These are phyloP conservation scores for Murraya koenigii DNA, from an alignment of 345 rosid species.

Conservation along the genomic window DNA sequence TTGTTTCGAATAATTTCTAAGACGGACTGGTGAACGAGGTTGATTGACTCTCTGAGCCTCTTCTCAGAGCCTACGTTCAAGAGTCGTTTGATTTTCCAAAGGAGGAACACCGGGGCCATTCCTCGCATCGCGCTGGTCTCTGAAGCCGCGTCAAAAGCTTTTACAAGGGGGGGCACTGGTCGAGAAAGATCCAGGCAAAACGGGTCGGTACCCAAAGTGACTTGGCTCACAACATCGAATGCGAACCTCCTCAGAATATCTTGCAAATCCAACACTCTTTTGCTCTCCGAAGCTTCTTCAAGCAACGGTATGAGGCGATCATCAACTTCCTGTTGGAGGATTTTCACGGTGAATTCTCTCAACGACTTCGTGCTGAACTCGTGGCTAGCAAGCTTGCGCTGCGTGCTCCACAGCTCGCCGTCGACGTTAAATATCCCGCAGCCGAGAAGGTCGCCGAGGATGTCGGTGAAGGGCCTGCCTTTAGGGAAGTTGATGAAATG, in stretches of 20 bases:
- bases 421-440: conserved; percentile 77
- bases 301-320: conserved; percentile 52
- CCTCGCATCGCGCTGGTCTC: conserved; percentile 59
- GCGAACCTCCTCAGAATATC: conserved; percentile 58
- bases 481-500: conserved; percentile 74
- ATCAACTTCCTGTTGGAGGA: conserved; percentile 49
- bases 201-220: conserved; percentile 57
- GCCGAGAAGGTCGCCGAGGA: conserved; percentile 82
- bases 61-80: conserved; percentile 58
- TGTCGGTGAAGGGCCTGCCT: conserved; percentile 73
- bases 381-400: conserved; percentile 75
- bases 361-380: conserved; percentile 63
- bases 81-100: conserved; percentile 67
- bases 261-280: conserved; percentile 49
- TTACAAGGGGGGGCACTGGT: conserved; percentile 38
- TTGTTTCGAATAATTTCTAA: conserved; percentile 40
- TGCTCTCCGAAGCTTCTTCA: conserved; percentile 25
- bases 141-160: conserved; percentile 55
- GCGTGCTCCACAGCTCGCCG: conserved; percentile 66
- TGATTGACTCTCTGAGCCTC: conserved; percentile 43
- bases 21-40: conserved; percentile 32
- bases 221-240: conserved; percentile 46
- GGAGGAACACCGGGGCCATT: conserved; percentile 37
- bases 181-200: conserved; percentile 45
- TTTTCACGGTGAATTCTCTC: conserved; percentile 51